A percentile compares a stretch with the other conserved stretches of the same genome.
Evolutionary conservation across 2,329 filamentous ascomycete genomes (phyloP).

Genomic region (Byssochlamys sp.): DNA sequence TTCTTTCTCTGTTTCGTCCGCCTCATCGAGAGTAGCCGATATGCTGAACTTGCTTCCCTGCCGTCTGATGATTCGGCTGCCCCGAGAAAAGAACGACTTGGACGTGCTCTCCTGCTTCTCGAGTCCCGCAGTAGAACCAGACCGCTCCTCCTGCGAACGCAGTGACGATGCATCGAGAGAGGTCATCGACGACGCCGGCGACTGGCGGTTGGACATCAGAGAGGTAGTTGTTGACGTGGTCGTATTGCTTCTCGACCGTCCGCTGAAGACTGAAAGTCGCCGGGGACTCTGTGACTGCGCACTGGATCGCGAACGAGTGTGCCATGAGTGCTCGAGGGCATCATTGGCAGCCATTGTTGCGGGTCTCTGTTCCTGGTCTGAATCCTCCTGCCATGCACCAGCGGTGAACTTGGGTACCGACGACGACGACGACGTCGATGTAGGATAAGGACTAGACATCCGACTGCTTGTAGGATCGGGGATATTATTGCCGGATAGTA

Average conservation of each 20-base stretch:
- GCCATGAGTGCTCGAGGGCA: slow-evolving; percentile 23
- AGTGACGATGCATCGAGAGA: slow-evolving; percentile 23
- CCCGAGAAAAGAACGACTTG: slow-evolving; percentile 33
- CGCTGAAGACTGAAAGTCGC: slow-evolving; percentile 31
- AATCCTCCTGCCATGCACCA: slow-evolving; percentile 9
- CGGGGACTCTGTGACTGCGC: slow-evolving; percentile 29
- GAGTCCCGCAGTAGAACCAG: slow-evolving; percentile 16
- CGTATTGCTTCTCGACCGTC: slow-evolving; percentile 35
- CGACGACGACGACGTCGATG: background rate
- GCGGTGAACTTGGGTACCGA: background rate
- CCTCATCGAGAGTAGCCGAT: slow-evolving; percentile 31
- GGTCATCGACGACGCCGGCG: slow-evolving; percentile 37
- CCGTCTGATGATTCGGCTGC: slow-evolving; percentile 38
- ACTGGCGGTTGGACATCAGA: slow-evolving; percentile 19
- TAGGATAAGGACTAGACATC: background rate
- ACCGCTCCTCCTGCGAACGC: slow-evolving; percentile 24
- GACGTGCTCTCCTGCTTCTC: slow-evolving; percentile 29
- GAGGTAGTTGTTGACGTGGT: slow-evolving; percentile 43
- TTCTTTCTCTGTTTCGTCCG: slow-evolving; percentile 27
- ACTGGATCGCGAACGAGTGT: slow-evolving; percentile 27
- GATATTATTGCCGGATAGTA: background rate
- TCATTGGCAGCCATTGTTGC: slow-evolving; percentile 25
- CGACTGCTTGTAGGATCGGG: background rate
- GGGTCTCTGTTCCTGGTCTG: slow-evolving; percentile 21
- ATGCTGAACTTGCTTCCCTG: slow-evolving; percentile 40